phyloP scores from a whole-genome alignment of 768 basidiomycete genomes.

The Lactarius vividus region DNA sequence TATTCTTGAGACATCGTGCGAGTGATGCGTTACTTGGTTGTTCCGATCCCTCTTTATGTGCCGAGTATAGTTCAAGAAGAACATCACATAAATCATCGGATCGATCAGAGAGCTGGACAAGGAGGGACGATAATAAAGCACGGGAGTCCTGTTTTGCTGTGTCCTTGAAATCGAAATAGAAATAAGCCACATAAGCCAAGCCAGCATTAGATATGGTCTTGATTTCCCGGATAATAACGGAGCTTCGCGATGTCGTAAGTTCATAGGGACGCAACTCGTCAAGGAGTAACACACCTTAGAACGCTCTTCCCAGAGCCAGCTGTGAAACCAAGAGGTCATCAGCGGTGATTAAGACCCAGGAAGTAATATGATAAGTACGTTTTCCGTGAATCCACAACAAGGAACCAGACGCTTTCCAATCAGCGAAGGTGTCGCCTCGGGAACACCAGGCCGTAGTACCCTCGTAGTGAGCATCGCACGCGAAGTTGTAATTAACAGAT shows the following conservation, averaged over 20 bases:
- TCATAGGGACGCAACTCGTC: too few relatives aligned
- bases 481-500: not conserved
- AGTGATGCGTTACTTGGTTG: not conserved
- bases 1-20: constrained; percentile 3
- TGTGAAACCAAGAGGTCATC: not conserved
- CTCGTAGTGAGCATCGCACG: not conserved
- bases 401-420: not conserved
- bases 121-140: not conserved
- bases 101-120: constrained; percentile 7
- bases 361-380: not conserved
- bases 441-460: not conserved
- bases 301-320: constrained; percentile 16
- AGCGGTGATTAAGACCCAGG: too few relatives aligned
- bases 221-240: constrained; percentile 4
- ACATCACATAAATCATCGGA: not conserved
- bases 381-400: constrained; percentile 5
- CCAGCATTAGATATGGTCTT: not conserved
- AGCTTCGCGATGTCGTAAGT: not conserved
- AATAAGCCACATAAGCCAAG: not conserved
- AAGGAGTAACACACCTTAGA: not conserved
- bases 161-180: not conserved
- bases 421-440: not conserved
- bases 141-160: not conserved
- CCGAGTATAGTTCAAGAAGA: not conserved
- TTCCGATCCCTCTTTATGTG: not conserved